These are phyloP conservation scores for Nepenthes mirabilis DNA, from an alignment of 148 eudicot species.

Conservation along the genomic window DNA sequence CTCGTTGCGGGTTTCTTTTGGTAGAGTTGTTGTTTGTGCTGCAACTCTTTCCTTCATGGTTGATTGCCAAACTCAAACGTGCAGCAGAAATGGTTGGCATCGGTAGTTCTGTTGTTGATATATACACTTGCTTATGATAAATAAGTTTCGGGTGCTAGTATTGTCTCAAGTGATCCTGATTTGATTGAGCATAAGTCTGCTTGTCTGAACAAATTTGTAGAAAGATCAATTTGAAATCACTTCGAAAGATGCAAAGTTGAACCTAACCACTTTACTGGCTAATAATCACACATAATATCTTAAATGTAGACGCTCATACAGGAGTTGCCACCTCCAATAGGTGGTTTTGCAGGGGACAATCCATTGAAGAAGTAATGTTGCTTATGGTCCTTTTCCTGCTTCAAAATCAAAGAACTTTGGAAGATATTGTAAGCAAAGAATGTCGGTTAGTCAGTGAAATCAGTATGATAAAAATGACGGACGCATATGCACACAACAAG, in stretches of 20 bases:
- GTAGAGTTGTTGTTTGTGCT: conserved; percentile 17
- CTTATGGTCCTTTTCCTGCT: neutral
- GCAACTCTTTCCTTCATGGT: neutral
- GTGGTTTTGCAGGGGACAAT: conserved; percentile 9
- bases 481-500: too few relatives aligned
- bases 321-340: conserved; percentile 16
- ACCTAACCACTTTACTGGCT: conserved; percentile 1
- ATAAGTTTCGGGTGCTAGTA: conserved; percentile 21
- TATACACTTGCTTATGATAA: neutral
- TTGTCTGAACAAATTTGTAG: conserved; percentile 6
- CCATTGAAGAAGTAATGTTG: conserved; percentile 26
- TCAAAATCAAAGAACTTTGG: neutral
- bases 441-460: too few relatives aligned
- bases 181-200: conserved; percentile 23
- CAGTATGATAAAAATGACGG: too few relatives aligned
- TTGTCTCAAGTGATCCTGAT: conserved; percentile 58
- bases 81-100: neutral
- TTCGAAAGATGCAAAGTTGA: conserved; percentile 23
- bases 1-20: conserved; percentile 43
- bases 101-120: neutral
- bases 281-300: conserved; percentile 4
- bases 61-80: neutral
- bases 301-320: conserved; percentile 8
- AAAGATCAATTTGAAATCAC: conserved; percentile 14
- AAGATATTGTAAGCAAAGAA: neutral